Conservation (phyloP, 805 yeast species). For the Wickerhamiella azymoides region DNA sequence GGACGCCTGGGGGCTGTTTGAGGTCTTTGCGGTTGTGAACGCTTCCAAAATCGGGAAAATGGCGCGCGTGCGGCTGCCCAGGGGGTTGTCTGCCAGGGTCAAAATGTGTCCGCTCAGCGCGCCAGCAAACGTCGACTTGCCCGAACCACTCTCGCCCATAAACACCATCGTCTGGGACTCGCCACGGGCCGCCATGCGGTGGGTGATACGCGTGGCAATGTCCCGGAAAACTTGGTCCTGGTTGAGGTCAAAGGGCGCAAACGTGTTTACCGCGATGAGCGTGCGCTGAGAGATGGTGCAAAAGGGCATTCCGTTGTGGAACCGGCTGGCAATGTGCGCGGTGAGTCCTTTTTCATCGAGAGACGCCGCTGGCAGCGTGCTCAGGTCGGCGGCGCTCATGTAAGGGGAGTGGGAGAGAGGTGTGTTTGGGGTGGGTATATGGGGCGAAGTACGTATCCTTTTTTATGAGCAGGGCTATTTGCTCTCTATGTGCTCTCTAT, state of each 20-base stretch:
- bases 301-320: slow-evolving; percentile 30
- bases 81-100: slow-evolving; percentile 26
- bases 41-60: slow-evolving; percentile 27
- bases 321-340: slow-evolving; percentile 31
- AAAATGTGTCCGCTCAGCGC: slow-evolving; percentile 22
- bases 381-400: slow-evolving; percentile 22
- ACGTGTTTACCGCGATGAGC: slow-evolving; percentile 29
- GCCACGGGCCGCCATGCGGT: slow-evolving; percentile 25
- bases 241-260: slow-evolving; percentile 25
- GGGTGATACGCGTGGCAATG: slow-evolving; percentile 27
- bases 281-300: slow-evolving; percentile 27
- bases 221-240: slow-evolving; percentile 27
- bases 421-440: background rate
- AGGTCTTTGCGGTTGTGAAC: slow-evolving; percentile 29
- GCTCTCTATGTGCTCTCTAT: too few species aligned
- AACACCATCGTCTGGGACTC: slow-evolving; percentile 29
- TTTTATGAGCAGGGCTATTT: too few species aligned
- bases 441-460: background rate
- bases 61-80: slow-evolving; percentile 23
- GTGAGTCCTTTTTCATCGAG: slow-evolving; percentile 29
- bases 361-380: slow-evolving; percentile 25
- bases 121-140: slow-evolving; percentile 28
- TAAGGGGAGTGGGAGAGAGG: too few species aligned
- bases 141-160: slow-evolving; percentile 30
- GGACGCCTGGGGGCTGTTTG: slow-evolving; percentile 27